Evolutionary conservation across 106 monocot species (phyloP).

Genomic region (Chionographis japonica): DNA sequence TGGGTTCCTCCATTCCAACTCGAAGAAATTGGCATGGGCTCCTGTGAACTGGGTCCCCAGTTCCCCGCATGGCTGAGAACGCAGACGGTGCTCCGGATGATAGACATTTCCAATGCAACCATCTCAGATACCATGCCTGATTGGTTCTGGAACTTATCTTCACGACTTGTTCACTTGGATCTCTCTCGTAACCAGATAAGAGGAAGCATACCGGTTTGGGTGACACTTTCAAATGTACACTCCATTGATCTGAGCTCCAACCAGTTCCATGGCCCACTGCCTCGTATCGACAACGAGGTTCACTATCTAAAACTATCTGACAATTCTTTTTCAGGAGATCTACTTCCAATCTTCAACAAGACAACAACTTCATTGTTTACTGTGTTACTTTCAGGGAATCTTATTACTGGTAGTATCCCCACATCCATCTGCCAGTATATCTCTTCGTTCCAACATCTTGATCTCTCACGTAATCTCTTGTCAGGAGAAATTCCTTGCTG

Average conservation of each 20-base stretch:
- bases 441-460: not conserved
- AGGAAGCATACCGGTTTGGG: conserved; percentile 4
- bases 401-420: conserved; percentile 12
- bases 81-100: not conserved
- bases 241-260: conserved; percentile 11
- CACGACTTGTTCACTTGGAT: not conserved
- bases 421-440: conserved; percentile 5
- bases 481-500: conserved; percentile 10
- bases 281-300: not conserved
- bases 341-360: not conserved
- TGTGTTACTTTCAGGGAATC: conserved; percentile 12
- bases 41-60: conserved; percentile 2
- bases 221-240: not conserved
- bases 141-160: conserved; percentile 25
- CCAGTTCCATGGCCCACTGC: conserved; percentile 13
- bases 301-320: conserved; percentile 6
- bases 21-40: not conserved
- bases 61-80: conserved; percentile 22
- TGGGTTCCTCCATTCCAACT: conserved; percentile 35
- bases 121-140: conserved; percentile 16
- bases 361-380: not conserved
- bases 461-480: conserved; percentile 28
- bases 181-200: conserved; percentile 22
- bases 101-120: conserved; percentile 1
- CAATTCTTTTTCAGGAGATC: conserved; percentile 19